Conservation (phyloP, 805 yeast genomes). For the Candida andamanensis region DNA sequence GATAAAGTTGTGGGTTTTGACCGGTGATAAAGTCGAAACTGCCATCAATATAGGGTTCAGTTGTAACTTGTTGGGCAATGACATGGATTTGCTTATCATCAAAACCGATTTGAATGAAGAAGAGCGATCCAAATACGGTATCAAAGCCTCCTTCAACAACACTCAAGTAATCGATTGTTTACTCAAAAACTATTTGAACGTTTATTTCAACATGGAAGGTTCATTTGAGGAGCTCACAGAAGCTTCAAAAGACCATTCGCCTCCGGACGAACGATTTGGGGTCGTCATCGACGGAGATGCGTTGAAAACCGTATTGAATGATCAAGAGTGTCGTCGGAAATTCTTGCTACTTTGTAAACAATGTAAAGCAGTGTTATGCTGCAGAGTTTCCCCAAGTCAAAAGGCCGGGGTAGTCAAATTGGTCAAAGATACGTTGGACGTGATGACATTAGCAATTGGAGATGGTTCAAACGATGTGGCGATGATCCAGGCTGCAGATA, state of each 20-base stretch:
- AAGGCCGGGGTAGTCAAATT: slow-evolving; percentile 69
- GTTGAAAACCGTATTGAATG: slow-evolving; percentile 38
- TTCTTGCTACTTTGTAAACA: slow-evolving; percentile 70
- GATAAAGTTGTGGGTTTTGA: slow-evolving; percentile 75
- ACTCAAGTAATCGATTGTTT: slow-evolving; percentile 38
- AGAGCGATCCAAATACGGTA: slow-evolving; percentile 19
- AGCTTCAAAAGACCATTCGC: slow-evolving; percentile 59
- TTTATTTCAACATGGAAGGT: slow-evolving; percentile 46
- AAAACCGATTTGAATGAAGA: slow-evolving; percentile 51
- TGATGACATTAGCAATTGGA: slow-evolving; percentile 77
- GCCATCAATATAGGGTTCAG: slow-evolving; percentile 81
- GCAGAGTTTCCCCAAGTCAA: slow-evolving; percentile 81
- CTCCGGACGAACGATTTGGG: slow-evolving; percentile 56
- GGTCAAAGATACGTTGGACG: slow-evolving; percentile 60
- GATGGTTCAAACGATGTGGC: slow-evolving; percentile 88
- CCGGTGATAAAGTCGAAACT: slow-evolving; percentile 80
- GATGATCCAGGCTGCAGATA: slow-evolving; percentile 82
- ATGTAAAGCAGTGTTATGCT: slow-evolving; percentile 74
- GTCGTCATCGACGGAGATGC: slow-evolving; percentile 71
- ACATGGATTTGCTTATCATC: slow-evolving; percentile 66
- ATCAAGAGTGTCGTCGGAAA: slow-evolving; percentile 38
- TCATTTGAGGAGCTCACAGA: slow-evolving; percentile 24
- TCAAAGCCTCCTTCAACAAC: slow-evolving; percentile 20
- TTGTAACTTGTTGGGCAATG: slow-evolving; percentile 62
- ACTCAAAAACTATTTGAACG: slow-evolving; percentile 47